phyloP scores from a whole-genome alignment of 768 basidiomycete species.

The Tricholoma hemisulphureum region DNA sequence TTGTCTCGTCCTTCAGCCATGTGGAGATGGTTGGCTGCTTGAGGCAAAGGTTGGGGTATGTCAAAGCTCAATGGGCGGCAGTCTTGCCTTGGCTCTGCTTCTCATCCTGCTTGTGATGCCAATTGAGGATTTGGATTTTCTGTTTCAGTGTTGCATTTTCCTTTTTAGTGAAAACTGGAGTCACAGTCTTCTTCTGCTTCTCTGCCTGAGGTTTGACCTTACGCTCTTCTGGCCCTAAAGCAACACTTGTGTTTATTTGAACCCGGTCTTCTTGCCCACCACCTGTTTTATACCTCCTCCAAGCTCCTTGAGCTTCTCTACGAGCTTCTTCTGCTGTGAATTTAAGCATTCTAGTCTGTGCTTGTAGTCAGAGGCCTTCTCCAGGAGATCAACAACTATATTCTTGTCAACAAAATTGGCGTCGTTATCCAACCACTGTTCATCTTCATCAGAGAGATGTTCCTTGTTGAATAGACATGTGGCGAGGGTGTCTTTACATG shows the following conservation, averaged over 20 bases:
- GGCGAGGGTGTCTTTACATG: background rate
- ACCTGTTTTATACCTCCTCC: too few relatives aligned
- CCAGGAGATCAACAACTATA: background rate
- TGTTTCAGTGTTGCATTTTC: constrained; percentile 27
- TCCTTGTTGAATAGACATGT: background rate
- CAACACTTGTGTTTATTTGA: too few relatives aligned
- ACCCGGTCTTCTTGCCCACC: too few relatives aligned
- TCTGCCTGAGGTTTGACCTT: background rate
- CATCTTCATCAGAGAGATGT: too few relatives aligned
- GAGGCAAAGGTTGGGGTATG: constrained; percentile 34
- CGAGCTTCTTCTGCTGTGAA: too few relatives aligned
- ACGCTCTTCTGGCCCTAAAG: background rate
- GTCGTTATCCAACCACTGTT: too few relatives aligned
- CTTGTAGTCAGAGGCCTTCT: background rate
- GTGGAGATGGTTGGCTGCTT: too few relatives aligned
- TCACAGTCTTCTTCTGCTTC: background rate
- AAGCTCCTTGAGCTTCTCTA: too few relatives aligned
- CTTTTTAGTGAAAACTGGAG: constrained; percentile 6
- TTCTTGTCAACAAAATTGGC: too few relatives aligned
- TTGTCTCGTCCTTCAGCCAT: constrained; percentile 26
- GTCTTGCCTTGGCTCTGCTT: constrained; percentile 31
- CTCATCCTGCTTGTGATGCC: constrained; percentile 16
- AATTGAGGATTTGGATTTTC: constrained; percentile 22
- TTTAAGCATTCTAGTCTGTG: background rate
- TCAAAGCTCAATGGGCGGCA: constrained; percentile 26